Conservation (phyloP, 768 basidiomycete genomes). For the Lentinula sp. region DNA sequence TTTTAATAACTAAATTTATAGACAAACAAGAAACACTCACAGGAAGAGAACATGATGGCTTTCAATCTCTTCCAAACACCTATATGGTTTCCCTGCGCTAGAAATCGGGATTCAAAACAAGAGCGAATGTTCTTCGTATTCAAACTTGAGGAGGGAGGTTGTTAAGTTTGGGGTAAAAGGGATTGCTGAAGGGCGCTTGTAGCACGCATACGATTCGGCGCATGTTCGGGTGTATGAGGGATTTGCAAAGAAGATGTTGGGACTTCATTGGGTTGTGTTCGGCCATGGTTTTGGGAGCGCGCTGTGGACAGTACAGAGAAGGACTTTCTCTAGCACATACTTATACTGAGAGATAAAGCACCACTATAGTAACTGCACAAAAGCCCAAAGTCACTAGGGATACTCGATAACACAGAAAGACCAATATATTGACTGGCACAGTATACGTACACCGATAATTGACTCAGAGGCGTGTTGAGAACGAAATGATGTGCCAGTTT, state of each 20-base stretch:
- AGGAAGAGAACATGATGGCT: constrained; percentile 41
- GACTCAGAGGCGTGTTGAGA: not conserved
- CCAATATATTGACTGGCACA: not conserved
- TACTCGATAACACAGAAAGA: not conserved
- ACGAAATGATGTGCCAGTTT: not conserved
- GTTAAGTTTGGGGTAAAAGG: not conserved
- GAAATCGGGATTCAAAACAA: not conserved
- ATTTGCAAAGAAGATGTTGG: not conserved
- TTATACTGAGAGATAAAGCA: not conserved
- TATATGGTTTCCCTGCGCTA: constrained; percentile 37
- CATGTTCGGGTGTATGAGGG: not conserved
- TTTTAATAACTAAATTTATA: not conserved
- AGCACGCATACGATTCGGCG: not conserved
- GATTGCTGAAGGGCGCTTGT: not conserved
- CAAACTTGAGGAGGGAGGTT: not conserved
- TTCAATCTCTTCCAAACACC: constrained; percentile 37
- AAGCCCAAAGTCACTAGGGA: not conserved
- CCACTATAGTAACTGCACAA: not conserved
- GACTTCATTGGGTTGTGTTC: not conserved
- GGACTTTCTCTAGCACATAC: not conserved
- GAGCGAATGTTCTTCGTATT: not conserved
- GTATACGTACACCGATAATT: not conserved
- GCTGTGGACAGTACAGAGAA: not conserved
- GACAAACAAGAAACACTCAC: not conserved
- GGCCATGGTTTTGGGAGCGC: not conserved